Evolutionary conservation across 2,329 filamentous ascomycete genomes (phyloP), one percentile per base, ranked within the genome.

Genomic region (Trichoderma atrobrunneum): DNA sequence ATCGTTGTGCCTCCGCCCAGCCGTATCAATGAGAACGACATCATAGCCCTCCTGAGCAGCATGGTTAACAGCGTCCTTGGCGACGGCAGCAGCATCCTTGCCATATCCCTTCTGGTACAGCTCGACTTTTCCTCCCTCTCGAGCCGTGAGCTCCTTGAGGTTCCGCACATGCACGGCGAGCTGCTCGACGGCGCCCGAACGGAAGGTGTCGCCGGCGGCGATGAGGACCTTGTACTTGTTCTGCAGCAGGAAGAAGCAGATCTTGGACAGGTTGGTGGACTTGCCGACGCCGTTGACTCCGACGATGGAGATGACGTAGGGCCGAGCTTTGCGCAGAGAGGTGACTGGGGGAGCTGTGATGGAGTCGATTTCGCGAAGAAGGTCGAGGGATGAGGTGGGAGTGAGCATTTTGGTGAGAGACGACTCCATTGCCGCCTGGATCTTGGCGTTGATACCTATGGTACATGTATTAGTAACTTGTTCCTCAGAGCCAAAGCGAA

Each of bases 231-330:
- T 93, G 85, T 97, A 97, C 80, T 97, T 95, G 85, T 99, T 99
- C 82, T 99, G 95, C 36, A 99, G 87, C 48, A 99, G 87, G 85
- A 99, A 99, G 84, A 96, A 99, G 82, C 95, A 97, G 76, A 99
- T 97, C 83, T 99, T 99, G 81, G 93, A 95, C 48, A 99, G 87
- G 80, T 98, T 98, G 67, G 96, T 99, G 18, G 95, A 98, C 84
- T 99, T 99, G 79, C 96, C 96, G 48, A 99, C 96, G 69, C 96
- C 96, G 81, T 99, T 99, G 80, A 99, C 96, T 74, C 96, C 96
- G 57, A 99, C 96, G 74, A 99, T 97, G 72, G 94, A 98, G 80
- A 99, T 97, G 78, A 98, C 95, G 80, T 98, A 99, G 57, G 96
- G 96, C 5, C 96, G 91, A 24, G 88, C 82, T 73, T 87, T 86